Evolutionary conservation across 805 yeast genomes (phyloP), one percentile per base, ranked within the genome.

Genomic region (Metschnikowia cubensis): DNA sequence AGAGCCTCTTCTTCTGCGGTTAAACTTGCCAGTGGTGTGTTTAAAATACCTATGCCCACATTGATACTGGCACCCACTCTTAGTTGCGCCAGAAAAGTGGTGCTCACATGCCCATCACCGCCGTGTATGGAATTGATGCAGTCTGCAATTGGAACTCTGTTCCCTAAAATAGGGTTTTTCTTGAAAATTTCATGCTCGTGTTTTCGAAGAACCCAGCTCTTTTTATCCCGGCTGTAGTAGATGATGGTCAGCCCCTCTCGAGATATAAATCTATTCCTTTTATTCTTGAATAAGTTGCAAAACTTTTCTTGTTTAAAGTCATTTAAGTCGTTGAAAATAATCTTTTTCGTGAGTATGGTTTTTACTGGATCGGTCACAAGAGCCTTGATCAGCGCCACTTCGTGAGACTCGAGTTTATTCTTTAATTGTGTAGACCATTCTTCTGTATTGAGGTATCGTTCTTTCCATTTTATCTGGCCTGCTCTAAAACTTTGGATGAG

Each of bases 101-200:
- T 37, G 17, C 52, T 42, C 22, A 55, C 50, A 13, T 35, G 29
- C 13, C 59, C 60, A n/a, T 42, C 39, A 7, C 42, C 43, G 6
- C 58, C 54, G 31, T 50, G 35, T 3, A 35, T 25, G n/a, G 57
- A 33, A 32, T 48, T 53, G 13, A 55, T 39, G 36, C 56, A 52
- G 17, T 50, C 48, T 13, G 58, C 39, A 4, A 53, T 17, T 6
- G 58, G 48, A 13, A 55, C 22, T 18, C 41, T 40, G 11, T 33
- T 20, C 3, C 56, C 56, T 21, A 29, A 33, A 17, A 32, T n/a
- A 11, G 42, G 46, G 14, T 22, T 40, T 2, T 36, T n/a, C 10
- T 42, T 20, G 18, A 39, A 31, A n/a, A 11, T n/a, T 3, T 36
- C 14, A 4, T 47, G 37, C 1, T 50, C 44, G n/a, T 42, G 46